Base-by-base conservation (phyloP, 495 filamentous ascomycete genomes). In the Lichina pygmaea region DNA sequence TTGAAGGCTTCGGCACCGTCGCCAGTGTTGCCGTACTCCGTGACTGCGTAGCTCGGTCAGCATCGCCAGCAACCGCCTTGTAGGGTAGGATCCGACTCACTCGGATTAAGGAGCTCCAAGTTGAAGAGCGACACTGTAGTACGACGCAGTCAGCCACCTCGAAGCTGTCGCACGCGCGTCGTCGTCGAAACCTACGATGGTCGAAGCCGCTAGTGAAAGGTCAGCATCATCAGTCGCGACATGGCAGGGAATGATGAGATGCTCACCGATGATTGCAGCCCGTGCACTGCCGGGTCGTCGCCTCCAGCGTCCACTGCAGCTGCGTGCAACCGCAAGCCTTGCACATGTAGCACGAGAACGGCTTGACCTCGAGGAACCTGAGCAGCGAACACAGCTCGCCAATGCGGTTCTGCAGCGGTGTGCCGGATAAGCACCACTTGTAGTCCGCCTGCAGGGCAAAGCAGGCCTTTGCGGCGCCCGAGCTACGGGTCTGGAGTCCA, bases 311-410 rank as follows among this genome's bases (percentile, higher is more conserved):
- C 89, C 89, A 97, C 53, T 94, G 82, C 6, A 93, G 64, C 17
- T 71, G 67, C 37, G 76, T 66, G 54, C 89, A 97, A 10, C 67
- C 52, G 54, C 89, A 97, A 32, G 68, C 58, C 53, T 80, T 83
- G 67, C 89, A 97, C 52, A 91, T 79, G 57, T 97, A 94, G 57
- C 76, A 81, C 3, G 86, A 78, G 57, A 93, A 94, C 5, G 89
- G 89, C 8, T 65, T 66, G 39, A 93, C 67, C 57, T 86, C 75
- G 33, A 97, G 66, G 56, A 97, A 97, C 3, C 86, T 77, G 33
- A 97, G 63, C 5, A 95, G 67, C 4, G 89, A 93, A 56, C 94
- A 94, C 61, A 95, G 89, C 54, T 97, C 89, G 45, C 86, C 89
- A 52, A 95, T 94, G 33, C 89, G 78, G 55, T 94, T 93, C 53